Conservation (phyloP, 202 grass and related monocot species). For the Panicum virgatum region DNA sequence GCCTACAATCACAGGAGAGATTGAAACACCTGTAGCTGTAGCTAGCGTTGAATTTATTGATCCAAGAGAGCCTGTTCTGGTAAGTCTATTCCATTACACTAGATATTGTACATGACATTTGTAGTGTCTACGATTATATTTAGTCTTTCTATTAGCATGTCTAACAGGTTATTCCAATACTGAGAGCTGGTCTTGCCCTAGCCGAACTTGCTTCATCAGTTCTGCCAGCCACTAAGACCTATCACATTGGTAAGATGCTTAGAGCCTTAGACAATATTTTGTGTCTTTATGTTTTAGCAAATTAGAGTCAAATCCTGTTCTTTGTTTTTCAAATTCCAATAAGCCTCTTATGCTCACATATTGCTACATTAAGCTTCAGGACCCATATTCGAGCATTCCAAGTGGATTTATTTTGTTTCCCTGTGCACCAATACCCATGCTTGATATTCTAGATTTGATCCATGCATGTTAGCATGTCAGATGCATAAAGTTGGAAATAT, state of each 20-base stretch:
- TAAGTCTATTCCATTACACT: slow-evolving; percentile 46
- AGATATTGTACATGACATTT: slow-evolving; percentile 20
- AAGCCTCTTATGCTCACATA: background rate
- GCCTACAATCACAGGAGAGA: slow-evolving; percentile 83
- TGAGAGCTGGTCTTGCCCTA: slow-evolving; percentile 93
- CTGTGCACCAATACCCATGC: background rate
- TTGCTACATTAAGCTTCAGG: slow-evolving; percentile 13
- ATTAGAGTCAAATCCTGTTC: background rate
- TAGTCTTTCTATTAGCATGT: slow-evolving; percentile 43
- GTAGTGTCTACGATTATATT: slow-evolving; percentile 35
- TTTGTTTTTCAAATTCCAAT: background rate
- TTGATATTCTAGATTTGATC: slow-evolving; percentile 11
- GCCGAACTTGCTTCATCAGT: slow-evolving; percentile 77
- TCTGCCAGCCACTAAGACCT: slow-evolving; percentile 89
- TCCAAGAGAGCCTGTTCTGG: slow-evolving; percentile 81
- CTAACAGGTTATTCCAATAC: slow-evolving; percentile 89
- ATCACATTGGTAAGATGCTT: slow-evolving; percentile 80
- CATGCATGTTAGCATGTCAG: background rate
- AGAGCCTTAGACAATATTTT: slow-evolving; percentile 7
- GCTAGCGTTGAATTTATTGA: slow-evolving; percentile 92
- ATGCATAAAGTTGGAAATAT: slow-evolving; percentile 7
- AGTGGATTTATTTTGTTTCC: slow-evolving; percentile 9
- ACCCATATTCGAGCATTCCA: background rate
- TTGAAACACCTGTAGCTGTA: slow-evolving; percentile 78
- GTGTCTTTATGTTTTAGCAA: background rate